A percentile compares a stretch with the other conserved stretches of the same genome.
Conservation (phyloP, 73 alveolate genomes). For the Symbiodinium natans region DNA sequence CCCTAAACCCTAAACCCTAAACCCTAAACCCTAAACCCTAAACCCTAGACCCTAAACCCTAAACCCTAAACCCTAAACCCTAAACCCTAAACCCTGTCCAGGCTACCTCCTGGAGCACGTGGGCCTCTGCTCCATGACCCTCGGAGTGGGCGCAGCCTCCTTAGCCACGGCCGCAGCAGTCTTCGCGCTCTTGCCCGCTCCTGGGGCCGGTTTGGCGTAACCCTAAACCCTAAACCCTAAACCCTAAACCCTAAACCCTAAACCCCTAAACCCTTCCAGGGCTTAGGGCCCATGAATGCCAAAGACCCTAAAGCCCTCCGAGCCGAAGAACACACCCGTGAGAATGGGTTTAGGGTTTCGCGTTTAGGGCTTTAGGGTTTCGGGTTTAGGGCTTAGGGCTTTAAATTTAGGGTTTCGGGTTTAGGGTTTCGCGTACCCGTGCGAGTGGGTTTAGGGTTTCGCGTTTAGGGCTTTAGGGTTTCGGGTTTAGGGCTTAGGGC, state of each 20-base stretch:
- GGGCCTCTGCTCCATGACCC: slow-evolving; percentile 37
- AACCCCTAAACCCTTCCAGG: background rate
- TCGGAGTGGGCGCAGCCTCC: slow-evolving; percentile 75
- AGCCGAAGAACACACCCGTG: no score
- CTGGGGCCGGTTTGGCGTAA: background rate
- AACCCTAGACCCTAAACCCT: background rate
- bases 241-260: background rate
- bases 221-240: background rate
- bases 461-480: background rate
- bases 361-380: background rate
- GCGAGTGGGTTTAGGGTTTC: background rate
- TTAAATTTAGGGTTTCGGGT: background rate
- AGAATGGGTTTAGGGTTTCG: no score
- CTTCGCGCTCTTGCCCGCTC: slow-evolving; percentile 55
- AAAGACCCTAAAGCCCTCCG: no score
- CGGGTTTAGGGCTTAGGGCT: background rate
- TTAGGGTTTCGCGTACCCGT: background rate
- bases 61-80: background rate
- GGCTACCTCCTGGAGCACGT: slow-evolving; percentile 73
- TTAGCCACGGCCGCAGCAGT: slow-evolving; percentile 49
- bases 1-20: no score
- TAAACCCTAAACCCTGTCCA: background rate
- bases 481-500: no score
- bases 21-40: no score
- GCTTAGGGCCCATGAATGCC: no score